Evolutionary conservation across 805 yeast species (phyloP), one percentile per base, ranked within the genome.

Genomic region (Candida arabinofermentans): DNA sequence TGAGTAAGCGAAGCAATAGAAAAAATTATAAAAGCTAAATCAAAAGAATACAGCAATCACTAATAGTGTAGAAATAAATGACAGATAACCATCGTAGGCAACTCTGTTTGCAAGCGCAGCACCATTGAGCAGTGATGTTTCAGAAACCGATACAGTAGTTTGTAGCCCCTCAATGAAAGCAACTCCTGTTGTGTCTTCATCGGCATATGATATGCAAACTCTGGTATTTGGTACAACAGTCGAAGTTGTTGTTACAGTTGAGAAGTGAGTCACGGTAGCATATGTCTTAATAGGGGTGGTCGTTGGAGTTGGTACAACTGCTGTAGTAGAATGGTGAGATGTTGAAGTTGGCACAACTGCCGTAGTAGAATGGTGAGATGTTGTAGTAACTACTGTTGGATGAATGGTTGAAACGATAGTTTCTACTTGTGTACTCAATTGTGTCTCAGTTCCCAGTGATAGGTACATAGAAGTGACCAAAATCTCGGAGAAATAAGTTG

Each of bases 391-490:
- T 9, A n/a, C 24, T 9, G 9, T 21, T 19, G n/a, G 24, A 13
- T 21, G 5, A 13, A 4, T 4, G 6, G 35, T 32, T 3, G 12
- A 12, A 13, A 21, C 24, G 4, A 21, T 19, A 6, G 35, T 33
- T 33, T 19, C 17, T 14, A 18, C 17, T 13, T 31, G n/a, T 7
- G 21, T 31, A 9, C 13, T 26, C 6, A 41, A 23, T 5, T 7
- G 8, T 8, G 26, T 10, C 4, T 10, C 19, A 14, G 23, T n/a
- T 19, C 17, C 38, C 8, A 47, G 43, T 39, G 24, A 53, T 21
- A 13, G 22, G 12, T 17, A 26, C 24, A 26, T 27, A 2, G 33
- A 27, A 26, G 55, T 47, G 21, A 45, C 43, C 14, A 42, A 39
- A 3, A 37, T 17, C 8, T 30, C 36, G 2, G 33, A 21, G 18